Base-by-base conservation (phyloP, 1,284 basidiomycete genomes). In the Inonotus obliquus region DNA sequence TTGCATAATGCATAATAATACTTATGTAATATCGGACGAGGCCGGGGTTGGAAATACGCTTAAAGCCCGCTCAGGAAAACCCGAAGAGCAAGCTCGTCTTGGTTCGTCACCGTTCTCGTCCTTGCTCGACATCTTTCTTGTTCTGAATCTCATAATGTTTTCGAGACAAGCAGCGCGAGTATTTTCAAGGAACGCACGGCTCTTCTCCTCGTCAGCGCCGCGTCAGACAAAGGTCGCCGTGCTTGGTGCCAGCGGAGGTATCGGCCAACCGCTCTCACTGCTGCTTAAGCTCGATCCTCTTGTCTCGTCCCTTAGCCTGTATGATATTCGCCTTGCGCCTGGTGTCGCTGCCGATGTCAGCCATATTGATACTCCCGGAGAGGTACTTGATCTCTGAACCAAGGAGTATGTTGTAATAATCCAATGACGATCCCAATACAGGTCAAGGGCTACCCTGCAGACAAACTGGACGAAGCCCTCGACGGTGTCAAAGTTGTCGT, bases 271-370 rank as follows among this genome's bases (percentile, higher is more conserved):
- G 70, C 81, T 96, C 69, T 94, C 93, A 61, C 79, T 96, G 67
- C 81, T 96, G 67, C 85, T 96, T 73, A 96, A 96, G 81, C 83
- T 77, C 66, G 89, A 96, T 80, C 89, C 89, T 41, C 77, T 91
- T 67, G 92, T 95, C 68, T 84, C 90, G 37, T 80, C 81, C 66
- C 75, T 92, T 69, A 86, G 82, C 75, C 79, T 96, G 65, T 96
- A 94, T 78, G 94, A 96, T 81, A 94, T 96, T 74, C 89, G 91
- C 68, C 91, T 91, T 67, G 91, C 93, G 32, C 92, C 92, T 65
- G 94, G 93, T 82, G 93, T 98, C 65, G 93, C 92, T 66, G 91
- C 92, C 49, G 93, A 96, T 77, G 87, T 96, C 65, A 90, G 88
- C 77, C 96, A 98, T 80, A 87, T 99, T 72, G 94, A 97, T 76